Base-by-base conservation (phyloP, 352 stramenopile genomes). In the Phytophthora lateralis region DNA sequence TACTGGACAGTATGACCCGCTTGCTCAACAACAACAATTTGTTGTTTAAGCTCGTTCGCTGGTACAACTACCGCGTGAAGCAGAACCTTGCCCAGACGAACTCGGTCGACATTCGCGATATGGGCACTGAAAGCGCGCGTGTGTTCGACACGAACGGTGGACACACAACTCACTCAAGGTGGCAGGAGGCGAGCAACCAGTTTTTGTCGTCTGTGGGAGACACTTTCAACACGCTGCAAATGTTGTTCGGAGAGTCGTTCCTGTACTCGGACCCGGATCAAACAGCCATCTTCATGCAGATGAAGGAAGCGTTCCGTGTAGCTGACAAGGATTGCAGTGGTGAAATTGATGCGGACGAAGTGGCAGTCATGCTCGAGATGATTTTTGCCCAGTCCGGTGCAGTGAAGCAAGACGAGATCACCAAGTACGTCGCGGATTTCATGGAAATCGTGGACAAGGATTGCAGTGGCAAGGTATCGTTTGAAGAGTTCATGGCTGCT, bases 271-370 rank as follows among this genome's bases (percentile, higher is more conserved):
- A 94, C 30, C 76, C 81, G 21, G 85, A 94, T 18, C 80, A 94
- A 44, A 94, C 85, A 0, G 85, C 85, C 11, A 66, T 94, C 49
- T 94, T 93, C 59, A 91, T 94, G 85, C 85, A 94, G 58, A 94
- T 94, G 74, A 94, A 94, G 52, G 83, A 94, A 49, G 85, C 85
- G 0, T 94, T 94, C 61, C 78, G 85, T 11, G 55, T 90, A 0
- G 85, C 83, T 0, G 85, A 94, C 59, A 88, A 79, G 52, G 85
- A 94, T 37, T 89, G 85, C 60, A 92, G 82, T 30, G 85, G 85
- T 6, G 85, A 94, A 49, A 90, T 93, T 30, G 80, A 94, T 30
- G 82, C 81, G 0, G 81, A 91, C 27, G 85, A 94, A 60, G 85
- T 94, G 8, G 76, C 76, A 0, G 67, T 82, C 18, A 90, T 94